Base-by-base conservation (phyloP, 306 rosid species). In the Cicer bijugum region DNA sequence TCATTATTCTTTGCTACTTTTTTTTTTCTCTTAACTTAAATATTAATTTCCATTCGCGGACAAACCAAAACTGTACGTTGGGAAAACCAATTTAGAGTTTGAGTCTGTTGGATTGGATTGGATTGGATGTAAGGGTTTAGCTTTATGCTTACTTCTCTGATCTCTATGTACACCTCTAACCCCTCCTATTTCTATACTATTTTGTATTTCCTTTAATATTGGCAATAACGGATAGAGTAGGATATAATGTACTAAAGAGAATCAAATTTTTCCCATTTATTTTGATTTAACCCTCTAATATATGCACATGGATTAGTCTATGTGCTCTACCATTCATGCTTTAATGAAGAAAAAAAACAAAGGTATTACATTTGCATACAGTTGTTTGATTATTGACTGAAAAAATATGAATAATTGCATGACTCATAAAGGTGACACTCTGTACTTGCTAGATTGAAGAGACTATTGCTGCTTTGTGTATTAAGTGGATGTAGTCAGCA, bases 371-470 rank as follows among this genome's bases (percentile, higher is more conserved):
- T 51, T 9, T 11, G 23, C 43, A 23, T 51, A 5, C n/a, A 38
- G 42, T 38, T 43, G 48, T 60, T 43, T 39, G 44, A 11, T 51
- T 60, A 23, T 20, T 46, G 48, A 17, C 20, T 60, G 71, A 43
- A 20, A 7, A 71, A 10, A 42, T 48, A 28, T 72, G 12, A 59
- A 56, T 59, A 2, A 3, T 60, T 51, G 28, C 12, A 43, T 23
- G 59, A 52, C n/a, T 14, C 44, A 9, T 78, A 76, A 73, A 78
- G 75, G 53, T 50, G 45, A 62, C 61, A 17, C 60, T 12, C 9
- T 37, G 3, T 37, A n/a, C 0, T 12, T 56, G 76, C 78, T 58
- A 51, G 76, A 77, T 78, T 83, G 75, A 78, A 69, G 73, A 37
- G 37, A 9, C 45, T 57, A 38, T 47, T 44, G 63, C 63, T 63